Evolutionary conservation across 1,139 yeast species (phyloP), one percentile per base, ranked within the genome.

Genomic region (Debaryomyces fabryi): DNA sequence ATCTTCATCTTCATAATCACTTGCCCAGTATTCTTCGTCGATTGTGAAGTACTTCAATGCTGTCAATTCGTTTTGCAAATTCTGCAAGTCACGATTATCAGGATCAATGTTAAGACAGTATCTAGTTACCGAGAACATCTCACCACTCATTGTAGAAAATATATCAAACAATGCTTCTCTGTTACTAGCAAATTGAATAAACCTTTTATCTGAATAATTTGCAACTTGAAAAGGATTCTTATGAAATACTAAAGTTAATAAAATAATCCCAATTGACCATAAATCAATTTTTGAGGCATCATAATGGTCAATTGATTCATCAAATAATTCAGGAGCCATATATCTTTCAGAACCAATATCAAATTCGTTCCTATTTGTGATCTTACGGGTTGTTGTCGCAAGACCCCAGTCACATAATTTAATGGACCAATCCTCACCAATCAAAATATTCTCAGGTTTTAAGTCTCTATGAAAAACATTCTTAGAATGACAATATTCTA

Each of bases 241-340:
- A 49, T 89, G 96, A 72, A 92, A 93, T 27, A 93, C 87, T 51
- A 90, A 76, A 57, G 95, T 92, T 58, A 93, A 73, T 52, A 93
- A 75, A 49, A 91, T 88, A 55, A 92, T 85, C 20, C 98, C 99
- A 52, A 89, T 71, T 1, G 97, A 86, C 99, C 99, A 93, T 49
- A 92, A 76, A 69, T 93, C 99, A 45, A 88, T 88, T 67, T 88
- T 88, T 23, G 87, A 83, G 16, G 97, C 93, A 60, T 88, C 90
- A 66, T 93, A 93, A 41, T 77, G 74, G 38, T 79, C 81, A 44
- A 82, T 72, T 46, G 81, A 77, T 23, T 72, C 67, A 57, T 86
- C 90, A 60, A 87, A 82, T 47, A 92, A 73, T 64, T 93, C 99
- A 0, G 99, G 99, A 0, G 98, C 96, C 99, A 93, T 93, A 67